A percentile compares a stretch with the other conserved stretches of the same genome.
phyloP scores from a whole-genome alignment of 2,329 filamentous ascomycete genomes.

The Pseudofabraea citricarpa region DNA sequence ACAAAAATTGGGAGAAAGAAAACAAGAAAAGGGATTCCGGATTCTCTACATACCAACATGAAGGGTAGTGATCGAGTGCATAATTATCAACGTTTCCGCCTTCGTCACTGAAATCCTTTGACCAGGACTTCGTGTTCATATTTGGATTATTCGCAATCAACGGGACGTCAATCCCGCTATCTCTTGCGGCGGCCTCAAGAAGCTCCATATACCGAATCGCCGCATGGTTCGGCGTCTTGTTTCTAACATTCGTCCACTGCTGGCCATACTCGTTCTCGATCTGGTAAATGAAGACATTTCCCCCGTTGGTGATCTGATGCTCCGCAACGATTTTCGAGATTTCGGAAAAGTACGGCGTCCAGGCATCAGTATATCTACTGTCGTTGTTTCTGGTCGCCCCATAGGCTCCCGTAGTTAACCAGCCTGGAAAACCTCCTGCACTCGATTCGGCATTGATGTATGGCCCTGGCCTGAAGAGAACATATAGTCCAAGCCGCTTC shows the following conservation, averaged over 20 bases:
- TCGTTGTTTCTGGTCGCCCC: conserved; percentile 49
- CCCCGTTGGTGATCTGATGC: conserved; percentile 52
- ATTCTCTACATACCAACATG: no score
- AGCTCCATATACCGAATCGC: conserved; percentile 52
- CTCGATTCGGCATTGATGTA: conserved; percentile 62
- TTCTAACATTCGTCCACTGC: conserved; percentile 36
- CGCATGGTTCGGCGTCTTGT: conserved; percentile 42
- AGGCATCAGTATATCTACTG: conserved; percentile 44
- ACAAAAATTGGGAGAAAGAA: no score
- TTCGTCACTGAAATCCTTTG: conserved; percentile 50
- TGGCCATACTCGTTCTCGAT: conserved; percentile 51
- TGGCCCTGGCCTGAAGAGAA: conserved; percentile 66
- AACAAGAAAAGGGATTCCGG: no score
- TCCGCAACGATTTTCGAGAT: conserved; percentile 45
- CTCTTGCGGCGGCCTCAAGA: conserved; percentile 47
- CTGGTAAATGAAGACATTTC: conserved; percentile 50
- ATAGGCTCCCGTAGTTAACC: conserved; percentile 56
- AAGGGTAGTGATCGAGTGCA: conserved; percentile 47
- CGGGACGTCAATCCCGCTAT: conserved; percentile 53
- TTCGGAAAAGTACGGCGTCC: conserved; percentile 47
- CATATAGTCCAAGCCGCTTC: conserved; percentile 64
- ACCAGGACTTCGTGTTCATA: conserved; percentile 53
- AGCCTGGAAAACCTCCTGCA: conserved; percentile 57
- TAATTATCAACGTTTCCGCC: conserved; percentile 51
- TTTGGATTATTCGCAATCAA: conserved; percentile 56